A percentile compares a stretch with the other conserved stretches of the same genome.
Evolutionary conservation across 208 protist genomes (phyloP).

Genomic region (Porcisia hertigi): DNA sequence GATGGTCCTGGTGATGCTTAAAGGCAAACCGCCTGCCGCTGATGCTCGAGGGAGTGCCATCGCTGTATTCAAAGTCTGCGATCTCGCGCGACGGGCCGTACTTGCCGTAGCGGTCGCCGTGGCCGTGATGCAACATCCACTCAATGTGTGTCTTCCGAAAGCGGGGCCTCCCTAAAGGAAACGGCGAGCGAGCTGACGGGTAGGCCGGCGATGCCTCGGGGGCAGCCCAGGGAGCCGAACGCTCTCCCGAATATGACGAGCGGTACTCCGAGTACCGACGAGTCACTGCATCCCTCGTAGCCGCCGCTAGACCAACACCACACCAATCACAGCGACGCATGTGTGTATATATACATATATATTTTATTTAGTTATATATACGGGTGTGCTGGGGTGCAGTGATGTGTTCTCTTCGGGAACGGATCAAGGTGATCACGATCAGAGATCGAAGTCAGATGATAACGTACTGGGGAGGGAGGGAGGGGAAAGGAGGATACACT

Average conservation of each 20-base stretch:
- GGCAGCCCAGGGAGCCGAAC: constrained; percentile 33
- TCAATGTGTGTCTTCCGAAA: constrained; percentile 89
- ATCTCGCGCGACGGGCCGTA: constrained; percentile 80
- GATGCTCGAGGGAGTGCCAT: constrained; percentile 80
- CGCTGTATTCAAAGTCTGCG: constrained; percentile 84
- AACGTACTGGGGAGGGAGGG: background rate
- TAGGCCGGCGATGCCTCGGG: constrained; percentile 47
- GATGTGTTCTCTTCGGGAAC: background rate
- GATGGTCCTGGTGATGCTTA: constrained; percentile 87
- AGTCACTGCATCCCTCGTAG: constrained; percentile 4
- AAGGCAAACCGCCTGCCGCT: constrained; percentile 70
- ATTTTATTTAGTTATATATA: background rate
- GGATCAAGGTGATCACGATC: background rate
- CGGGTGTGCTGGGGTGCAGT: background rate
- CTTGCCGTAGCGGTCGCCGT: constrained; percentile 67
- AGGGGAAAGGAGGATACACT: background rate
- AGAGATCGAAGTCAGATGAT: background rate
- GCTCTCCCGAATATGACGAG: constrained; percentile 46
- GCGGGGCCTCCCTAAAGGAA: constrained; percentile 46
- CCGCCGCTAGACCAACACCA: background rate
- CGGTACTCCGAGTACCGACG: constrained; percentile 49
- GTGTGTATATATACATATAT: background rate
- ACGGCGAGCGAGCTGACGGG: constrained; percentile 47
- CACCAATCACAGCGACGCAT: constrained; percentile 1
- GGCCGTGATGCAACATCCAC: constrained; percentile 82